Evolutionary conservation across 345 rosid species (phyloP), one percentile per base, ranked within the genome.

Genomic region (Barbarea vulgaris): DNA sequence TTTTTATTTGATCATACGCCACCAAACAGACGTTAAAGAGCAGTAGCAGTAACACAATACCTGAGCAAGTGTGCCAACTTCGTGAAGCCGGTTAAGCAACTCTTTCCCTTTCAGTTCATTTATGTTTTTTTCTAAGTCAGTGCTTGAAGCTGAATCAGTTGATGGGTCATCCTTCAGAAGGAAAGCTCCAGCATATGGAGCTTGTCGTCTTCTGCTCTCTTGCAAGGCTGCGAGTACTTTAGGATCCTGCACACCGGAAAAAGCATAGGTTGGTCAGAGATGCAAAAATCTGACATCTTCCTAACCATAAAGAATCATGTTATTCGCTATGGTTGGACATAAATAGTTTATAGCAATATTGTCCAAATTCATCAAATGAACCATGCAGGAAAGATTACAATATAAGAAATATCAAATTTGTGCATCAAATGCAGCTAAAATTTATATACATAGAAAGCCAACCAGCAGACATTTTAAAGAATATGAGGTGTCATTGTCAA

Each of bases 31-130:
- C 19, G 22, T 50, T 37, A 70, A 37, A 73, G 46, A 75, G 27
- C 18, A 39, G 60, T 59, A 34, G 64, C 31, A 21, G 62, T 22
- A 52, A 69, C 57, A 78, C 46, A 9, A 56, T 81, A 95, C 98
- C 99, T 90, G 98, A 50, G 94, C 99, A 76, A 95, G 97, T 27
- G 98, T 89, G 71, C 98, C 99, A 83, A 92, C 96, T 93, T 93
- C 91, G 77, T 91, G 90, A 70, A 95, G 97, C 47, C 96, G 93
- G 64, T 83, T 73, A 68, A 79, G 89, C 57, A 95, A 79, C 19
- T 89, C 93, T 84, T 91, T 89, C 67, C 99, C 99, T 84, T 87
- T 90, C 30, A 95, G 81, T 9, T 88, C 94, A 53, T 69, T 70
- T 21, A 84, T 75, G 66, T 75, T 85, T 86, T 92, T 95, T 48